A percentile compares a stretch with the other conserved stretches of the same genome.
Evolutionary conservation across 1,139 yeast genomes (phyloP).

Genomic region (Yamadazyma atmosphaerica): DNA sequence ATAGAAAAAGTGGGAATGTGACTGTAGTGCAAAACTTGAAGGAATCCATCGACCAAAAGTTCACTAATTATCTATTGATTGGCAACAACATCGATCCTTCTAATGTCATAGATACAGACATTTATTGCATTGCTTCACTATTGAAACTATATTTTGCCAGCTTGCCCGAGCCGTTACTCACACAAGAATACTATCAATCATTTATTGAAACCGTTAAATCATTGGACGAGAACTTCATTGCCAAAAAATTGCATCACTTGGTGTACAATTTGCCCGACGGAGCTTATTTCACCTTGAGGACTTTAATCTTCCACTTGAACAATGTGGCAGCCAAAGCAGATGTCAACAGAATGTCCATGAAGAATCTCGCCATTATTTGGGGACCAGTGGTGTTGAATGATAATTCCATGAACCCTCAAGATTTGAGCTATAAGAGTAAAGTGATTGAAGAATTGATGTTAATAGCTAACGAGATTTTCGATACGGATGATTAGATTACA

Average conservation of each 20-base stretch:
- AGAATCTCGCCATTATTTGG: slow-evolving; percentile 86
- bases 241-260: slow-evolving; percentile 79
- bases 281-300: slow-evolving; percentile 86
- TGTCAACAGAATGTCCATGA: slow-evolving; percentile 75
- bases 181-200: slow-evolving; percentile 53
- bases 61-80: slow-evolving; percentile 55
- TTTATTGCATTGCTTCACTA: slow-evolving; percentile 70
- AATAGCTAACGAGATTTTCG: slow-evolving; percentile 87
- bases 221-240: slow-evolving; percentile 50
- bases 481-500: slow-evolving; percentile 44
- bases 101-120: slow-evolving; percentile 64
- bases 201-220: slow-evolving; percentile 73
- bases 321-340: slow-evolving; percentile 66
- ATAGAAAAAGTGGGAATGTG: slow-evolving; percentile 80
- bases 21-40: slow-evolving; percentile 70
- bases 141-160: slow-evolving; percentile 66
- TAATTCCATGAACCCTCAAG: slow-evolving; percentile 66
- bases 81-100: slow-evolving; percentile 46
- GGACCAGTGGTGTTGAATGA: slow-evolving; percentile 83
- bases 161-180: slow-evolving; percentile 70
- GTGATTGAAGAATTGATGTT: slow-evolving; percentile 81
- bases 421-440: slow-evolving; percentile 76
- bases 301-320: slow-evolving; percentile 80
- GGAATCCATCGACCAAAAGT: slow-evolving; percentile 75
- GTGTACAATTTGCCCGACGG: slow-evolving; percentile 93